Percentiles rank a stretch among this genome's conserved stretches.
These are phyloP conservation scores for Lactuca sativa DNA, from an alignment of 129 eudicot species.

Conservation along the genomic window DNA sequence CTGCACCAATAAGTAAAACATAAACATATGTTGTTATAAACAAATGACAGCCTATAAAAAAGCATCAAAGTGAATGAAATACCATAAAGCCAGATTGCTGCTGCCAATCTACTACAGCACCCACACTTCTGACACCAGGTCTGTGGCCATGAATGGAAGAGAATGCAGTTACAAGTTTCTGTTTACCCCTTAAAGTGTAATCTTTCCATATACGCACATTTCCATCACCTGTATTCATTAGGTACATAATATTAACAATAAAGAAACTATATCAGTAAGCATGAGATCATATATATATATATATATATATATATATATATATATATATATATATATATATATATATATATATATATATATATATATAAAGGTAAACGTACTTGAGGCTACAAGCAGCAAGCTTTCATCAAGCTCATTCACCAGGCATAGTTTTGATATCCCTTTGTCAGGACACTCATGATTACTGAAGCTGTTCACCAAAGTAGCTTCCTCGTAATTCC, in stretches of 20 bases:
- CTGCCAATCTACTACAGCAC: constrained; percentile 99
- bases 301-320: too few species aligned
- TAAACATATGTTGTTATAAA: too few species aligned
- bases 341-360: background rate
- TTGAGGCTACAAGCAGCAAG: constrained; percentile 92
- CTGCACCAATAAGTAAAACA: constrained; percentile 35
- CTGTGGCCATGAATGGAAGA: constrained; percentile 86
- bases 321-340: too few species aligned
- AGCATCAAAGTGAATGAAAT: background rate
- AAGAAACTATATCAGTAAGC: background rate
- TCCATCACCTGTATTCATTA: constrained; percentile 70
- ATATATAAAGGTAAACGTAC: constrained; percentile 38
- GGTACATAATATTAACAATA: background rate
- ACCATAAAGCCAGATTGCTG: constrained; percentile 98
- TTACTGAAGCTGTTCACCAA: constrained; percentile 76
- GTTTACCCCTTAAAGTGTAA: constrained; percentile 54
- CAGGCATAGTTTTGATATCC: constrained; percentile 85
- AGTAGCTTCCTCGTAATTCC: constrained; percentile 96
- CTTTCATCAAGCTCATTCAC: constrained; percentile 92
- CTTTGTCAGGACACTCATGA: constrained; percentile 84
- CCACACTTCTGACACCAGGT: constrained; percentile 77
- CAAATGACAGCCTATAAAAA: too few species aligned
- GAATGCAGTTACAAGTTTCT: constrained; percentile 90
- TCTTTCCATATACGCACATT: constrained; percentile 92
- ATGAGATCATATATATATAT: background rate